Conservation (phyloP, 805 yeast genomes). For the Debaryomyces prosopidis region DNA sequence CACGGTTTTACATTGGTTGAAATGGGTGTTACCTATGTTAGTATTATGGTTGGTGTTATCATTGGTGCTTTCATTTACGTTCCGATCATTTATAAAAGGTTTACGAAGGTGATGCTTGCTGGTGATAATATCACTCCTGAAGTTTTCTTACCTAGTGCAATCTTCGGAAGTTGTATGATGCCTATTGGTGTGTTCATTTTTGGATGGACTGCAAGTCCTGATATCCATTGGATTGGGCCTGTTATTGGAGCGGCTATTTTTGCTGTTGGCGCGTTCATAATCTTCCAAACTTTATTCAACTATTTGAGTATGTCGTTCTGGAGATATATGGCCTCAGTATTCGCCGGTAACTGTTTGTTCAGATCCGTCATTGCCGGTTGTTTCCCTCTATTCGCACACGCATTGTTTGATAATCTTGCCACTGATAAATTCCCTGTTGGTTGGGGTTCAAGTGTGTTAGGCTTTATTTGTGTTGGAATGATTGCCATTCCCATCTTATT, state of each 20-base stretch:
- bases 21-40: conserved; percentile 49
- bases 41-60: conserved; percentile 47
- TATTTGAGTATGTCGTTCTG: conserved; percentile 48
- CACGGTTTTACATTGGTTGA: conserved; percentile 50
- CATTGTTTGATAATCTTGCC: conserved; percentile 55
- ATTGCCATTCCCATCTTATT: conserved; percentile 49
- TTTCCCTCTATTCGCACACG: conserved; percentile 64
- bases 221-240: conserved; percentile 47
- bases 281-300: conserved; percentile 45
- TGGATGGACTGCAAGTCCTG: conserved; percentile 43
- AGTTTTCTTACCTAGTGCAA: conserved; percentile 32
- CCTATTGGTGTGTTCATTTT: conserved; percentile 46
- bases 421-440: conserved; percentile 54
- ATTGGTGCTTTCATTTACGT: conserved; percentile 44
- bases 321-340: conserved; percentile 51
- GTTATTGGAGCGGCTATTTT: conserved; percentile 39
- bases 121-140: conserved; percentile 33
- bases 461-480: conserved; percentile 43
- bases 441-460: conserved; percentile 56
- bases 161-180: conserved; percentile 37
- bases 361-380: conserved; percentile 56
- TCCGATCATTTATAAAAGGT: conserved; percentile 31
- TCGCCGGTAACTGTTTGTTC: conserved; percentile 50
- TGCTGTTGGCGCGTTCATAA: conserved; percentile 33
- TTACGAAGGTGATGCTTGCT: conserved; percentile 14